Evolutionary conservation across 1,284 basidiomycete genomes (phyloP), one percentile per base, ranked within the genome.

Genomic region (Ustilago xerochloae): DNA sequence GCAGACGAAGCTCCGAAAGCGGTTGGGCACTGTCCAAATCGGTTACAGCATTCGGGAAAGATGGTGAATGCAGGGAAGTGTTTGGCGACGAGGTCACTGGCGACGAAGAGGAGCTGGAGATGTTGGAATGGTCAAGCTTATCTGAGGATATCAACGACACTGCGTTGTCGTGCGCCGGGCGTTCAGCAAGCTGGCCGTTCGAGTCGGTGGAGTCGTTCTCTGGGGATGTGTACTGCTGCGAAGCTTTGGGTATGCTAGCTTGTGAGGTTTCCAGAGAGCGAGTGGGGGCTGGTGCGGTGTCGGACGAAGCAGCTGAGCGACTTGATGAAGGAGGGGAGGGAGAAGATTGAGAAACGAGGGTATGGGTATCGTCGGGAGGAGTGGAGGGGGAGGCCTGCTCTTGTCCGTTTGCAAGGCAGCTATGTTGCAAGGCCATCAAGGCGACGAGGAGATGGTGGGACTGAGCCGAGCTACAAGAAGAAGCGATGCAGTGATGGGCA

Each of bases 381-480:
- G 29, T 6, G 26, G 55, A 51, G 20, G 38, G 16, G 32, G 59
- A 45, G 45, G 45, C 51, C 52, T 59, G 60, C 55, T 69, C 66
- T 59, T 63, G 60, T 60, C 48, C 52, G 41, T 58, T 18, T 54
- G 60, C 35, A 45, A 49, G 50, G 9, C 15, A 24, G 16, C 20
- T 33, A 12, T 26, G 39, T 50, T 54, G 56, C 60, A 62, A 59
- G 52, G 55, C 60, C 66, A 69, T 69, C 60, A 69, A 69, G 60
- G 60, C 66, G 47, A 56, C 29, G 43, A 7, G 2, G 16, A 18
- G 48, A 36, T 45, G 47, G 29, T 55, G 52, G 60, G 15, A 36
- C 3, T 20, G 26, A 41, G 39, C 4, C 48, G 9, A 13, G 22
- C 8, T 30, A n/a, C 24, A 33, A 13, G 32, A 18, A 22, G 18